Evolutionary conservation across 2,329 filamentous ascomycete genomes (phyloP).

Genomic region (Exophiala mesophila): DNA sequence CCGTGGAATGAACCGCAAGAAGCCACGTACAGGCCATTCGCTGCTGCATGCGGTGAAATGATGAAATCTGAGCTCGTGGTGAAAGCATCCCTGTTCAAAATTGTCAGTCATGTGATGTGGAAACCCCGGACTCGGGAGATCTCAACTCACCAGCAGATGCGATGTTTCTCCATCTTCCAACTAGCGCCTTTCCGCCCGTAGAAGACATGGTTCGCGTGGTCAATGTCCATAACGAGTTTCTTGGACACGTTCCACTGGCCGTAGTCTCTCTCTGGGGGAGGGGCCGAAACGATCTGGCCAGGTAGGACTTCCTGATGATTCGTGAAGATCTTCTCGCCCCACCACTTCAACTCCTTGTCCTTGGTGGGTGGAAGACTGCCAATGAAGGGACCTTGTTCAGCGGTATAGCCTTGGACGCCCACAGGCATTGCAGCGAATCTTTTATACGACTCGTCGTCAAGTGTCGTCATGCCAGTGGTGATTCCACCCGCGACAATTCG

Average conservation of each 20-base stretch:
- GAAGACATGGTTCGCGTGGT: slow-evolving; percentile 53
- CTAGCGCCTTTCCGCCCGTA: slow-evolving; percentile 53
- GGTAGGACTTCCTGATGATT: slow-evolving; percentile 52
- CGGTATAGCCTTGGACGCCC: slow-evolving; percentile 43
- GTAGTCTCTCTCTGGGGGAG: slow-evolving; percentile 54
- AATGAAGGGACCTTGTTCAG: slow-evolving; percentile 46
- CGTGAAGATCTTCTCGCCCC: slow-evolving; percentile 57
- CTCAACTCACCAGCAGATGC: slow-evolving; percentile 59
- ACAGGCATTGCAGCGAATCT: slow-evolving; percentile 41
- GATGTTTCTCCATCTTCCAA: slow-evolving; percentile 58
- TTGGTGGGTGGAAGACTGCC: slow-evolving; percentile 54
- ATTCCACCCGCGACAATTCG: slow-evolving; percentile 47
- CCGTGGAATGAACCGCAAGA: slow-evolving; percentile 43
- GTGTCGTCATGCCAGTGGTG: slow-evolving; percentile 44
- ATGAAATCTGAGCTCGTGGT: slow-evolving; percentile 53
- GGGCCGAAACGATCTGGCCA: slow-evolving; percentile 52
- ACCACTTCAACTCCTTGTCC: slow-evolving; percentile 47
- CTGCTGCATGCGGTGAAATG: slow-evolving; percentile 42
- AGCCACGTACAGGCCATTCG: slow-evolving; percentile 40
- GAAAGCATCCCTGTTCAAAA: slow-evolving; percentile 55
- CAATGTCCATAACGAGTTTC: slow-evolving; percentile 54
- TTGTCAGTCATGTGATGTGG: slow-evolving; percentile 12
- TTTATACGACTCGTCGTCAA: slow-evolving; percentile 35
- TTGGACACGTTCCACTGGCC: slow-evolving; percentile 58
- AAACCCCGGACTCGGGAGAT: background rate